Evolutionary conservation across 768 basidiomycete genomes (phyloP).

Genomic region (Candolleomyces efflorescens): DNA sequence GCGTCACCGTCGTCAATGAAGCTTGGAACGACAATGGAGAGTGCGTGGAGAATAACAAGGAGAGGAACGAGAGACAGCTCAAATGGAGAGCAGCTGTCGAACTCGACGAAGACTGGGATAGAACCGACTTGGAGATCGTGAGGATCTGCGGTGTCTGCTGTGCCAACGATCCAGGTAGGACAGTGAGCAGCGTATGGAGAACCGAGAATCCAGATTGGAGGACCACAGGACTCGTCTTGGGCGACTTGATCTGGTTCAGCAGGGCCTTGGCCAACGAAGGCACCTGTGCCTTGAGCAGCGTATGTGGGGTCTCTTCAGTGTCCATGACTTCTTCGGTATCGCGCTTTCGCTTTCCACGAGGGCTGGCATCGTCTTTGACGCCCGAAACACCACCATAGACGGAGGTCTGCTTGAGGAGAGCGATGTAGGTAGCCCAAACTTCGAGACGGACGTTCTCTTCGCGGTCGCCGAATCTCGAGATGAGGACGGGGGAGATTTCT

Average conservation of each 20-base stretch:
- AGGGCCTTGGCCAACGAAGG: slow-evolving; percentile 76
- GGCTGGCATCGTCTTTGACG: slow-evolving; percentile 43
- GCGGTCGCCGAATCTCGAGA: slow-evolving; percentile 89
- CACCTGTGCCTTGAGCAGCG: slow-evolving; percentile 70
- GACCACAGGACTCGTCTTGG: slow-evolving; percentile 72
- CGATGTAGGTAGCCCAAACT: slow-evolving; percentile 82
- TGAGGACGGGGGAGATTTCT: slow-evolving; percentile 81
- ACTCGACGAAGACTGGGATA: slow-evolving; percentile 66
- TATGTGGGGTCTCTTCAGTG: slow-evolving; percentile 69
- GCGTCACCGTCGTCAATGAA: slow-evolving; percentile 64
- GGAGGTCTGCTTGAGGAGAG: slow-evolving; percentile 79
- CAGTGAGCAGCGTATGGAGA: slow-evolving; percentile 68
- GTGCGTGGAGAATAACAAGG: slow-evolving; percentile 75
- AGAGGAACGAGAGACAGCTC: slow-evolving; percentile 81
- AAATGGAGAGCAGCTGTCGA: slow-evolving; percentile 81
- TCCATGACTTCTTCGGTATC: slow-evolving; percentile 69
- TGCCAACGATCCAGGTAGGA: slow-evolving; percentile 81
- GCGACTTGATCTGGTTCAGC: slow-evolving; percentile 78
- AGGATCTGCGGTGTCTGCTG: slow-evolving; percentile 62
- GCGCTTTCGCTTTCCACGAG: slow-evolving; percentile 72
- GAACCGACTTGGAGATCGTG: slow-evolving; percentile 56
- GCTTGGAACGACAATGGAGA: slow-evolving; percentile 52
- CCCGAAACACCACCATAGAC: slow-evolving; percentile 69
- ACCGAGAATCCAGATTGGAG: slow-evolving; percentile 86
- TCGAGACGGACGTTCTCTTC: slow-evolving; percentile 94